Base-by-base conservation (phyloP, 495 filamentous ascomycete genomes). In the Pyrenopolyporus hunteri region DNA sequence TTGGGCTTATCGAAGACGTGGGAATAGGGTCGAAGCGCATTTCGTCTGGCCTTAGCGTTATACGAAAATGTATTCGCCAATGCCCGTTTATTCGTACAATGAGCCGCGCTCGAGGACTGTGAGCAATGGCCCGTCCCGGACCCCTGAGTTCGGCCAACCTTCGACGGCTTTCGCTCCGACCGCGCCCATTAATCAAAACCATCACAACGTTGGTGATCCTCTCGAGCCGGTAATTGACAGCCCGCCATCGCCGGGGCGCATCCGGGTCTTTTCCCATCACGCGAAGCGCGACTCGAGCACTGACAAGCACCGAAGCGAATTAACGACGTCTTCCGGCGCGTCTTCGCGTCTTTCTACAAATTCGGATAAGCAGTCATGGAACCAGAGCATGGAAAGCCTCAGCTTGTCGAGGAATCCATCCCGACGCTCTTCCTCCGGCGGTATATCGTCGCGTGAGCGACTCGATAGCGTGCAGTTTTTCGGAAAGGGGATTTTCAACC, bases 401-500 rank as follows among this genome's bases (percentile, higher is more conserved):
- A 68, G 53, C 23, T 67, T 81, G 28, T 82, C 80, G 49, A 73
- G 80, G 52, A 77, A 79, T 52, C 79, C 81, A 4, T 84, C 82
- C 20, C 74, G 72, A 6, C 69, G 78, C 39, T 83, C 81, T 19
- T 75, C 70, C 4, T 69, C 68, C 29, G 74, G 74, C 67, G 75
- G 66, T 52, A 72, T 81, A 72, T 75, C 75, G 39, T 69, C 73
- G 11, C 67, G 69, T 44, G 80, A 83, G 8, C 74, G 82, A 26
- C 77, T 80, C 28, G 80, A 83, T 22, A 83, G 82, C 57, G 72
- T 80, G 23, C 80, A 83, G 55, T 75, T 82, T 25, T 81, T 84
- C 54, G 76, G 79, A 46, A 81, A 81, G 68, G 74, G 70, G n/a
- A 73, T 83, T 25, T 84, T 84, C 51, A 72, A 67, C 60, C 73